Percentiles rank a stretch among this genome's conserved stretches.
Evolutionary conservation across 2,329 filamentous ascomycete species (phyloP).

Genomic region (Didymella pomorum): DNA sequence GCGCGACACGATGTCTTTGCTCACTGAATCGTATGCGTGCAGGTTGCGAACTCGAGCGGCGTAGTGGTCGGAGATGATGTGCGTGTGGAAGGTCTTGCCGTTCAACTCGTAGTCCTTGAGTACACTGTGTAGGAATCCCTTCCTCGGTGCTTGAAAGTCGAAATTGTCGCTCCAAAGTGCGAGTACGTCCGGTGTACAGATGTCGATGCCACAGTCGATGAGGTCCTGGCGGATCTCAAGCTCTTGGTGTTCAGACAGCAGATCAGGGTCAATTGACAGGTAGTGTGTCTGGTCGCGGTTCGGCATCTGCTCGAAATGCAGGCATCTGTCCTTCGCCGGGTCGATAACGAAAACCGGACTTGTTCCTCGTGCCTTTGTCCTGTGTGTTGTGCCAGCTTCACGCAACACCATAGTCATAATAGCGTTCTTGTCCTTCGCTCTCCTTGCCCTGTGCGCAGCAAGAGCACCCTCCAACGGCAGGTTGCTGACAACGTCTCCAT

Average conservation of each 20-base stretch:
- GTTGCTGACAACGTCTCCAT: conserved; percentile 92
- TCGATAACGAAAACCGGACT: conserved; percentile 89
- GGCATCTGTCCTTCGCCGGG: conserved; percentile 76
- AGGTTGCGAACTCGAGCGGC: conserved; percentile 86
- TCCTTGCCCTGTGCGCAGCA: conserved; percentile 78
- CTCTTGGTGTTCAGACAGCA: conserved; percentile 77
- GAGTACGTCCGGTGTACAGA: conserved; percentile 94
- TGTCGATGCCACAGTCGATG: conserved; percentile 94
- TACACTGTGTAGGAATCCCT: conserved; percentile 89
- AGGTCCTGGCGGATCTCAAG: conserved; percentile 86
- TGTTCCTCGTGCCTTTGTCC: conserved; percentile 77
- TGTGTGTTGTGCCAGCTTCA: conserved; percentile 76
- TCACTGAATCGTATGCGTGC: conserved; percentile 88
- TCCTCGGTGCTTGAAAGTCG: conserved; percentile 89
- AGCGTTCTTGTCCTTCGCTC: conserved; percentile 85
- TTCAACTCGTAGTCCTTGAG: conserved; percentile 97
- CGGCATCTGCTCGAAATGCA: conserved; percentile 93
- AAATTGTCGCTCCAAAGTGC: conserved; percentile 98
- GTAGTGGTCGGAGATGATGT: conserved; percentile 84
- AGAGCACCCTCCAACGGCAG: conserved; percentile 82
- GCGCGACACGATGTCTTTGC: conserved; percentile 81
- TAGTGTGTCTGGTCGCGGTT: conserved; percentile 71
- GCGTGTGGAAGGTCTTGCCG: conserved; percentile 93
- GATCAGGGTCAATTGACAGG: conserved; percentile 76
- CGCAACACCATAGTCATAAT: conserved; percentile 97